phyloP scores from a whole-genome alignment of 257 asterid genomes.

The Solanum virginianum region DNA sequence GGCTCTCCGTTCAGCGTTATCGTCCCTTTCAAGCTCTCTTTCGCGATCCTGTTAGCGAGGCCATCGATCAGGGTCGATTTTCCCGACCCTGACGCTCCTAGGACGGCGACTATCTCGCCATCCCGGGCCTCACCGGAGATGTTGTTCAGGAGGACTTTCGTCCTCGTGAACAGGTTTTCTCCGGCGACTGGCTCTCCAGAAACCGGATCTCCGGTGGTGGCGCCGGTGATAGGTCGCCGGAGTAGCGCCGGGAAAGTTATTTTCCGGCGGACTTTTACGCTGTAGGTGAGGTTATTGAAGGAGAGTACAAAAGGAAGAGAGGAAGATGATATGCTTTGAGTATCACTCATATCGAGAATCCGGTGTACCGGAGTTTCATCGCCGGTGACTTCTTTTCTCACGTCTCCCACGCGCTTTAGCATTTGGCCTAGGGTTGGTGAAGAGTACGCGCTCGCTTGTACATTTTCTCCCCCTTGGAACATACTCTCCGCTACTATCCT shows the following conservation, averaged over 20 bases:
- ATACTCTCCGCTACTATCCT: conserved; percentile 13
- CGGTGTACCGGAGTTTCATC: conserved; percentile 75
- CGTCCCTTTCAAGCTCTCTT: conserved; percentile 58
- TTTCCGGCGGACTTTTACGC: conserved; percentile 25
- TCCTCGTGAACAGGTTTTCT: background rate
- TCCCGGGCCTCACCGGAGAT: conserved; percentile 72
- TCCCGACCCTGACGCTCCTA: conserved; percentile 78
- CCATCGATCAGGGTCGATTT: conserved; percentile 70
- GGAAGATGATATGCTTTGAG: background rate
- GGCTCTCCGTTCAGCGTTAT: conserved; percentile 52
- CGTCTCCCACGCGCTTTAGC: conserved; percentile 22
- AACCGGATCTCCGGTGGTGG: background rate
- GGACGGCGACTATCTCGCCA: conserved; percentile 69
- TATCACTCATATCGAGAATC: conserved; percentile 33
- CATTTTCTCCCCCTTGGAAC: conserved; percentile 3
- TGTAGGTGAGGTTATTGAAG: conserved; percentile 51
- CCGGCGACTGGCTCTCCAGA: conserved; percentile 10
- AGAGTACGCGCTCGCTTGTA: background rate
- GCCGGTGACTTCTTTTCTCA: conserved; percentile 40
- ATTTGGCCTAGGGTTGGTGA: conserved; percentile 29
- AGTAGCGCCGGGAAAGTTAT: background rate
- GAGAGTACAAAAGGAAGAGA: conserved; percentile 56
- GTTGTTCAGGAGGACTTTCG: conserved; percentile 40
- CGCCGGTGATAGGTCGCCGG: background rate
- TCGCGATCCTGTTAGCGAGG: conserved; percentile 52